These are phyloP conservation scores for Phoenix roebelenii DNA, from an alignment of 176 grass and related monocot species.

Conservation along the genomic window DNA sequence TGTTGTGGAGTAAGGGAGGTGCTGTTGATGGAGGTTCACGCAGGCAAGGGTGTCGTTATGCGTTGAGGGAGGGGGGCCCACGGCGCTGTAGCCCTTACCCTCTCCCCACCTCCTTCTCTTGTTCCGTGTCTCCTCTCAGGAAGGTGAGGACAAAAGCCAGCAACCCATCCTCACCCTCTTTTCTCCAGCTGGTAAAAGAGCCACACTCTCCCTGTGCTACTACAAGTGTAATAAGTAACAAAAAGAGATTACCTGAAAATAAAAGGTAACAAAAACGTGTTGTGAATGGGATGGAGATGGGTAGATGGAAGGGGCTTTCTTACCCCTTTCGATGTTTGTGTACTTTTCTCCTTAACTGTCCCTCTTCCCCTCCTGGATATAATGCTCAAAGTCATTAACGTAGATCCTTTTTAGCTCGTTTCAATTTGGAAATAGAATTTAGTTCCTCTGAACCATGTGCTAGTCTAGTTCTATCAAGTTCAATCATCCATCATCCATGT, in stretches of 20 bases:
- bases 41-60: conserved; percentile 30
- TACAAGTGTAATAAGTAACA: conserved; percentile 1
- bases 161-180: background rate
- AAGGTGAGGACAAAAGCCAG: conserved; percentile 3
- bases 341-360: too few species aligned
- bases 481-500: too few species aligned
- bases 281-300: too few species aligned
- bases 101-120: background rate
- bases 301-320: too few species aligned
- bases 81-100: conserved; percentile 19
- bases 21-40: conserved; percentile 14
- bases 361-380: too few species aligned
- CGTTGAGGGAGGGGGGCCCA: conserved; percentile 18
- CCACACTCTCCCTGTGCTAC: background rate
- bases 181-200: background rate
- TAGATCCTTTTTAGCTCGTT: too few species aligned
- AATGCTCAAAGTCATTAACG: too few species aligned
- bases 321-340: too few species aligned
- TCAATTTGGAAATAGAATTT: too few species aligned
- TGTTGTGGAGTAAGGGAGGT: background rate
- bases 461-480: too few species aligned
- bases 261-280: too few species aligned
- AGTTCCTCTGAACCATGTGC: too few species aligned
- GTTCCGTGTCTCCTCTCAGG: conserved; percentile 5
- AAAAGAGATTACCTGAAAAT: background rate